These are phyloP conservation scores for Aspergillus mulundensis DNA, from an alignment of 495 filamentous ascomycete species.

Conservation along the genomic window DNA sequence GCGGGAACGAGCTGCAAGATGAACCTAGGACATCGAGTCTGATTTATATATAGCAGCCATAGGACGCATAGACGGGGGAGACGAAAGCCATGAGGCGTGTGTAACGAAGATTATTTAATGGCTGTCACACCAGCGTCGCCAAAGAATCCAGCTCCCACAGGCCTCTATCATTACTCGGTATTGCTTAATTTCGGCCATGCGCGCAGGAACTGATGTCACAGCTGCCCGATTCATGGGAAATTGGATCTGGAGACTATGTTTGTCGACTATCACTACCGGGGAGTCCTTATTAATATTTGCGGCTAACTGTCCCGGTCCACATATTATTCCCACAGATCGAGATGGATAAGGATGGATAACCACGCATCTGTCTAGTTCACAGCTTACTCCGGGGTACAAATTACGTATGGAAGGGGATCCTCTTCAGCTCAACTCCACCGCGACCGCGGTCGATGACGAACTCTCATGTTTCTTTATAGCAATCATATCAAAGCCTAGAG, in stretches of 20 bases:
- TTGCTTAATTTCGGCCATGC: not conserved
- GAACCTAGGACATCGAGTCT: not conserved
- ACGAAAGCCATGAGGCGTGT: slow-evolving; percentile 1
- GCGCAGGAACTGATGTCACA: not conserved
- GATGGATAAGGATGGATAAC: not conserved
- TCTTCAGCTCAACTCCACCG: slow-evolving; percentile 4
- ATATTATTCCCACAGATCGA: slow-evolving; percentile 13
- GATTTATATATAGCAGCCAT: not conserved
- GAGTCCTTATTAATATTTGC: slow-evolving; percentile 2
- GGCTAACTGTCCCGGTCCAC: slow-evolving; percentile 19
- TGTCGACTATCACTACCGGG: not conserved
- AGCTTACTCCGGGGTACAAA: not conserved
- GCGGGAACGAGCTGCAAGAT: not conserved
- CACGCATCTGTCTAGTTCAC: not conserved
- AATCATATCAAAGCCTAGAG: not conserved
- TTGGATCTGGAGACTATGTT: not conserved
- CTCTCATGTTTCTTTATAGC: slow-evolving; percentile 2
- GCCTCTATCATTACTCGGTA: not conserved
- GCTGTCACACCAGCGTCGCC: not conserved
- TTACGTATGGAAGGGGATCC: slow-evolving; percentile 10
- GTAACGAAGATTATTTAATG: not conserved
- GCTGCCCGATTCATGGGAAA: not conserved
- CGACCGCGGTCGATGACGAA: slow-evolving; percentile 10
- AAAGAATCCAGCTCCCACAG: not conserved
- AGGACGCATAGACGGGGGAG: slow-evolving; percentile 1